Conservation (phyloP, 306 rosid genomes). For the Senna tora region DNA sequence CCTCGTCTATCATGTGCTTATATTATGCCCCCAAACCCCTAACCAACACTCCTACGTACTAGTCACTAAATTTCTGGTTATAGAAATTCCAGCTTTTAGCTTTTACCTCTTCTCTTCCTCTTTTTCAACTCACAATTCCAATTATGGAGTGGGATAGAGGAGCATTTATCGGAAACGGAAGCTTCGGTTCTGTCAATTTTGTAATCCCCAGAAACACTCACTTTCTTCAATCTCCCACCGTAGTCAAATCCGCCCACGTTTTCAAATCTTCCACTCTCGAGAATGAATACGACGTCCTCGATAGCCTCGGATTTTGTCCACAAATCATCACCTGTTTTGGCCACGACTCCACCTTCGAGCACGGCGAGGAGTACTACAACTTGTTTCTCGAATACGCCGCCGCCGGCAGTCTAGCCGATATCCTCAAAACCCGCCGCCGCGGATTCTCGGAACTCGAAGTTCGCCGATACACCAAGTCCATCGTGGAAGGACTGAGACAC, state of each 20-base stretch:
- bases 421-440: slow-evolving; percentile 52
- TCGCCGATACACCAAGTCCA: slow-evolving; percentile 48
- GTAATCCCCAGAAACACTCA: slow-evolving; percentile 40
- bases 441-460: slow-evolving; percentile 49
- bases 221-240: slow-evolving; percentile 45
- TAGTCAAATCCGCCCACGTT: slow-evolving; percentile 56
- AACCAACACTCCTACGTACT: not conserved
- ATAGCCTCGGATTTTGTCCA: slow-evolving; percentile 50
- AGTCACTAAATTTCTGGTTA: not conserved
- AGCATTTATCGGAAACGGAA: slow-evolving; percentile 62
- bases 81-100: not conserved
- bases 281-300: slow-evolving; percentile 63
- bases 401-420: slow-evolving; percentile 61
- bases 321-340: slow-evolving; percentile 58
- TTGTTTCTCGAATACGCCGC: slow-evolving; percentile 71
- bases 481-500: slow-evolving; percentile 54
- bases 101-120: not conserved
- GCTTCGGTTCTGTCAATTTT: slow-evolving; percentile 68
- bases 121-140: no score
- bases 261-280: slow-evolving; percentile 39
- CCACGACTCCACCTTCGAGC: slow-evolving; percentile 46
- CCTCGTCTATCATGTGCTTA: slow-evolving; percentile 57
- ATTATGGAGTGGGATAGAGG: slow-evolving; percentile 95
- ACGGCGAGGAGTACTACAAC: slow-evolving; percentile 52
- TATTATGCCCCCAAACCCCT: not conserved